Evolutionary conservation across 2,329 filamentous ascomycete genomes (phyloP).

Genomic region (Colletotrichum spaethianum): DNA sequence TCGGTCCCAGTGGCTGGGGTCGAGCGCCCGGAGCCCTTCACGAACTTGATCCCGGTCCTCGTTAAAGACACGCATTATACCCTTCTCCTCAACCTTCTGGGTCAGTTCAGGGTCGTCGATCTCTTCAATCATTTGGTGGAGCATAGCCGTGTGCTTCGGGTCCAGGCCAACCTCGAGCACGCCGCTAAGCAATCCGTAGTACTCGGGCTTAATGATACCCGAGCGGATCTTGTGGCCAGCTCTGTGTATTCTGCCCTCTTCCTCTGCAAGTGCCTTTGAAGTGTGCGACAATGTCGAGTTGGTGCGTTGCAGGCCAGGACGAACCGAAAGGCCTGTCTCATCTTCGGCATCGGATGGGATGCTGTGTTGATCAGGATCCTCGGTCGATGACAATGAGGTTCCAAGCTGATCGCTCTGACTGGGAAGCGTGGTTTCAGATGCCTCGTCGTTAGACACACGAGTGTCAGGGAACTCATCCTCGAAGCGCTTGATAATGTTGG

Average conservation of each 20-base stretch:
- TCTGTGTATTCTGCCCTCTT: slow-evolving; percentile 70
- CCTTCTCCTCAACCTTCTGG: slow-evolving; percentile 68
- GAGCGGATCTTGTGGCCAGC: slow-evolving; percentile 70
- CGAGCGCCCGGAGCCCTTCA: slow-evolving; percentile 67
- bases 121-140: slow-evolving; percentile 75
- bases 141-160: slow-evolving; percentile 64
- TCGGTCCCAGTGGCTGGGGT: slow-evolving; percentile 75
- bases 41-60: slow-evolving; percentile 68
- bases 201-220: slow-evolving; percentile 66
- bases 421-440: slow-evolving; percentile 46
- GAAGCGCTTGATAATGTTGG: slow-evolving; percentile 94
- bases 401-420: slow-evolving; percentile 47
- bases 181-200: slow-evolving; percentile 64
- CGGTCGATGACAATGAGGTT: slow-evolving; percentile 50
- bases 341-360: slow-evolving; percentile 64
- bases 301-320: slow-evolving; percentile 62
- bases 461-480: slow-evolving; percentile 97
- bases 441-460: slow-evolving; percentile 60
- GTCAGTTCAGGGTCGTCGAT: slow-evolving; percentile 72
- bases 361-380: slow-evolving; percentile 53
- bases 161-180: slow-evolving; percentile 66
- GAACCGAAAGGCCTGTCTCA: slow-evolving; percentile 60
- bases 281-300: slow-evolving; percentile 66
- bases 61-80: slow-evolving; percentile 73
- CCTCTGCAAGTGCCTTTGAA: slow-evolving; percentile 67